These are phyloP conservation scores for Populus simonii DNA, from an alignment of 345 rosid genomes.

Conservation along the genomic window DNA sequence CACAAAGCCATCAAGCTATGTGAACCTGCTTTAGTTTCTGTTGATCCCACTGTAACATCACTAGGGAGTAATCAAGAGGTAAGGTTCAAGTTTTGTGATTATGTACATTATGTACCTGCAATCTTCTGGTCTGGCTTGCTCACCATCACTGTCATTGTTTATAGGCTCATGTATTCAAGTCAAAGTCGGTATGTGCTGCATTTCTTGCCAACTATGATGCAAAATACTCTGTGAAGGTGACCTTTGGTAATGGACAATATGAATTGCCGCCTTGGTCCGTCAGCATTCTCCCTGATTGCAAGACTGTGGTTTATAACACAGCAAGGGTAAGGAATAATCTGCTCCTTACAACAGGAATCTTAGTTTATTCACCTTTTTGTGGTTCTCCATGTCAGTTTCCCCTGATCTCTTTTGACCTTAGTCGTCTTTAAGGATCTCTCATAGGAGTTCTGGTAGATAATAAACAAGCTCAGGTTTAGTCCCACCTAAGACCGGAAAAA, in stretches of 20 bases:
- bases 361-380: not conserved
- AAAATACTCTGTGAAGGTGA: slow-evolving; percentile 29
- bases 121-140: not conserved
- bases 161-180: slow-evolving; percentile 43
- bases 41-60: slow-evolving; percentile 35
- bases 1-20: slow-evolving; percentile 45
- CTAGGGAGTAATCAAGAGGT: slow-evolving; percentile 45
- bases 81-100: not conserved
- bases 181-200: slow-evolving; percentile 33
- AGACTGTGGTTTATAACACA: slow-evolving; percentile 38
- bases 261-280: slow-evolving; percentile 51
- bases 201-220: slow-evolving; percentile 50
- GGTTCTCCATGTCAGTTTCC: slow-evolving; percentile 1
- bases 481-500: not conserved
- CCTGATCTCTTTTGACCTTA: not conserved
- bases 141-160: not conserved
- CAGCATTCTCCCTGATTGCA: slow-evolving; percentile 48
- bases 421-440: not conserved
- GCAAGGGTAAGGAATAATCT: slow-evolving; percentile 30
- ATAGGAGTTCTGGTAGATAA: not conserved
- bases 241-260: slow-evolving; percentile 32
- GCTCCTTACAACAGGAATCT: not conserved
- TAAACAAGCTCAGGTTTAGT: not conserved
- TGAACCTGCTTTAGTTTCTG: slow-evolving; percentile 46
- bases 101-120: not conserved